Percentiles rank a stretch among this genome's conserved stretches.
These are phyloP conservation scores for Hortaea werneckii DNA, from an alignment of 2,329 filamentous ascomycete genomes.

Conservation along the genomic window DNA sequence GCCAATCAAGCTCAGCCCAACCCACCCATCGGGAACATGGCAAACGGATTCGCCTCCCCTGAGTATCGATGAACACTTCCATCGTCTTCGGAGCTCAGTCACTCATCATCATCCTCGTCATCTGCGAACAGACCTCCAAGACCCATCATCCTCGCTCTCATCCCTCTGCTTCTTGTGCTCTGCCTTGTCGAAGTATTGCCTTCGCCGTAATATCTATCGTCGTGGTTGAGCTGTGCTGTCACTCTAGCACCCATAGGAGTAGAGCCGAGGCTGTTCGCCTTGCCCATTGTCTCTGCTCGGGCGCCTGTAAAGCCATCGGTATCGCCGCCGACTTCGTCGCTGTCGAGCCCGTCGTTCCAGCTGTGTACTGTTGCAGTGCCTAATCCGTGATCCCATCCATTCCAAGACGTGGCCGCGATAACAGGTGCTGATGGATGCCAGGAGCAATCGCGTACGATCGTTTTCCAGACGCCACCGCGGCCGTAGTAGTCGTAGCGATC, in stretches of 20 bases:
- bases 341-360: constrained; percentile 56
- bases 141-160: constrained; percentile 10
- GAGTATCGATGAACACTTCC: too few relatives aligned
- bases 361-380: constrained; percentile 71
- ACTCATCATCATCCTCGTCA: constrained; percentile 5
- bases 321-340: constrained; percentile 49
- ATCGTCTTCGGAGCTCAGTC: neutral
- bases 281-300: constrained; percentile 19
- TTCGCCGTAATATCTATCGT: constrained; percentile 34
- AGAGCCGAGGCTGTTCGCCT: constrained; percentile 19
- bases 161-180: constrained; percentile 12
- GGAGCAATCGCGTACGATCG: constrained; percentile 75
- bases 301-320: constrained; percentile 9
- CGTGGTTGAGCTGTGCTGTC: constrained; percentile 47
- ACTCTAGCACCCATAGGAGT: constrained; percentile 47
- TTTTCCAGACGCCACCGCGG: constrained; percentile 55
- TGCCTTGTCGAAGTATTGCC: neutral
- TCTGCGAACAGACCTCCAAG: constrained; percentile 15
- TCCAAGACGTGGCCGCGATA: constrained; percentile 78
- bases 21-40: constrained; percentile 3
- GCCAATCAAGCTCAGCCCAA: neutral
- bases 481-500: constrained; percentile 49
- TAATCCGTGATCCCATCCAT: constrained; percentile 60
- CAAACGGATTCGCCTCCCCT: neutral
- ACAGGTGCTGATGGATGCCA: constrained; percentile 84